Conservation (phyloP, 2,329 filamentous ascomycete genomes). For the Cercospora janseana region DNA sequence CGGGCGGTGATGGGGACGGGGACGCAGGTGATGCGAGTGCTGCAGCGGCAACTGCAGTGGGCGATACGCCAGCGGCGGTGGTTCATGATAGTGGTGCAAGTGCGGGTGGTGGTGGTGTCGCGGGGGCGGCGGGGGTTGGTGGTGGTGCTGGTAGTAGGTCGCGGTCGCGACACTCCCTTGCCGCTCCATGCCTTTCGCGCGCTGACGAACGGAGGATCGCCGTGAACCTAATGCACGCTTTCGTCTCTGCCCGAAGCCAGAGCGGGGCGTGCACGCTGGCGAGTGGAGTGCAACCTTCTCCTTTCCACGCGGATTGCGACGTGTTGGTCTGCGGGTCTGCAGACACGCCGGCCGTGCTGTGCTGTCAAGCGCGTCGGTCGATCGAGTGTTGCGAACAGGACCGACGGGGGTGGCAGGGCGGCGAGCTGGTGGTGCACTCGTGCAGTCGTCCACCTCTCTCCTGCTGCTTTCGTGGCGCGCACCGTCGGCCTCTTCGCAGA, state of each 20-base stretch:
- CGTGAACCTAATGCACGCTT: constrained; percentile 20
- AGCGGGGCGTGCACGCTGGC: constrained; percentile 27
- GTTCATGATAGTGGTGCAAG: constrained; percentile 32
- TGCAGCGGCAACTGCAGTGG: constrained; percentile 42
- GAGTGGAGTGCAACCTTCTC: constrained; percentile 12
- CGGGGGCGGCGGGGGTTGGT: constrained; percentile 24
- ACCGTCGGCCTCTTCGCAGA: neutral
- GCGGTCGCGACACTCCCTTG: constrained; percentile 29
- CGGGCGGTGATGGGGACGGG: constrained; percentile 18
- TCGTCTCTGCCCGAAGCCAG: constrained; percentile 28
- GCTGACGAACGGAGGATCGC: constrained; percentile 7
- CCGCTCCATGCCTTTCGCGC: constrained; percentile 31
- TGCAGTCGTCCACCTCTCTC: neutral
- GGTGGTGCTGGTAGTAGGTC: constrained; percentile 24
- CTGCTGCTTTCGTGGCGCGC: constrained; percentile 8
- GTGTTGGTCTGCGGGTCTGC: constrained; percentile 5
- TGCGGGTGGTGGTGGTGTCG: constrained; percentile 19
- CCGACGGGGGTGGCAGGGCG: no score
- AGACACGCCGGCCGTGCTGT: constrained; percentile 13
- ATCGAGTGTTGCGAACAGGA: constrained; percentile 8
- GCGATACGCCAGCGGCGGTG: constrained; percentile 40
- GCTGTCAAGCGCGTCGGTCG: constrained; percentile 20
- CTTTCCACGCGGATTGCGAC: constrained; percentile 1
- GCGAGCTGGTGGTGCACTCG: constrained; percentile 15
- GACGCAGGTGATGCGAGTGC: constrained; percentile 29